Percentiles rank a stretch among this genome's conserved stretches.
Evolutionary conservation across 78 protist species (phyloP).

Genomic region (Protostelium mycophagum): DNA sequence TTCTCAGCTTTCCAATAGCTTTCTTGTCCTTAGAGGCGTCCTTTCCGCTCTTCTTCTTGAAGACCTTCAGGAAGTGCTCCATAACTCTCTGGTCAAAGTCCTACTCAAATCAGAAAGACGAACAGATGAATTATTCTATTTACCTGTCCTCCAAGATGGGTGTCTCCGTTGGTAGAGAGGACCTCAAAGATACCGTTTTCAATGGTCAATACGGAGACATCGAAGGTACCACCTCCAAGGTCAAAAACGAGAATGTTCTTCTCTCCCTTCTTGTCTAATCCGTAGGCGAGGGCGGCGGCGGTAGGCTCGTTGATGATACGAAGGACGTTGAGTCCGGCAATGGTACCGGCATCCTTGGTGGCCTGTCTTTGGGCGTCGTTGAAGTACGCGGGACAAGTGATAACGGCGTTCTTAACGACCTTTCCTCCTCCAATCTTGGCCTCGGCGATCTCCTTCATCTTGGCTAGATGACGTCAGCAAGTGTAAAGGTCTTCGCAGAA

Average conservation of each 20-base stretch:
- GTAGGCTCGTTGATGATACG: conserved; percentile 98
- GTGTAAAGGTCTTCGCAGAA: no score
- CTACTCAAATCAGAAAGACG: not conserved
- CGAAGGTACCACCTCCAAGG: conserved; percentile 98
- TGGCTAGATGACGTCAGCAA: no score
- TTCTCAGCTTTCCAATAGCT: conserved; percentile 83
- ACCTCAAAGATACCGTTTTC: conserved; percentile 96
- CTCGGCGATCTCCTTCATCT: conserved; percentile 92
- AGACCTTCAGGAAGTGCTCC: conserved; percentile 67
- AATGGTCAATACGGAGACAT: conserved; percentile 88
- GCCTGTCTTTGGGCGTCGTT: conserved; percentile 96
- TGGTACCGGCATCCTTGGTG: no score
- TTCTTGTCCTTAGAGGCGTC: conserved; percentile 67
- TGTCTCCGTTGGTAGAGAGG: conserved; percentile 92
- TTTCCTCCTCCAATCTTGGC: conserved; percentile 80
- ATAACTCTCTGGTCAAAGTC: conserved; percentile 94
- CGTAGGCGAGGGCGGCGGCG: conserved; percentile 99
- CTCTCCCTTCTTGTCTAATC: conserved; percentile 90
- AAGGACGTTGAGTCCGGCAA: conserved; percentile 89
- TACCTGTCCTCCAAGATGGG: conserved; percentile 98
- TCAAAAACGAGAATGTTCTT: conserved; percentile 93
- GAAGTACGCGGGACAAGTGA: conserved; percentile 96
- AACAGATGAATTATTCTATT: conserved; percentile 53
- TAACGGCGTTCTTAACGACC: conserved; percentile 75
- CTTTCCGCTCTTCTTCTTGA: conserved; percentile 63